A percentile compares a stretch with the other conserved stretches of the same genome.
Conservation (phyloP, 2,329 filamentous ascomycete species). For the Keithomyces neogunnii region DNA sequence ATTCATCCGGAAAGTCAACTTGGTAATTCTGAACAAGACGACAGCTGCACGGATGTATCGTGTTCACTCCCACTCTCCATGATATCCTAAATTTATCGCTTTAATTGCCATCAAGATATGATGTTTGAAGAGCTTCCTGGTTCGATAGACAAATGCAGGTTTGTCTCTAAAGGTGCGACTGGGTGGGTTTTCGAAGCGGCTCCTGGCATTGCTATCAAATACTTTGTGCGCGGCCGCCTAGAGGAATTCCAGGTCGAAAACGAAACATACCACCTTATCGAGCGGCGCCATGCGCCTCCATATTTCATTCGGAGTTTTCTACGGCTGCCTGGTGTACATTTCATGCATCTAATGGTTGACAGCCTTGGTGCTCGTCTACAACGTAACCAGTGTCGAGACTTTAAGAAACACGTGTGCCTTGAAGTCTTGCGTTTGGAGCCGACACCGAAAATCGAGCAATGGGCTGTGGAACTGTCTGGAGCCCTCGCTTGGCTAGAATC, state of each 20-base stretch:
- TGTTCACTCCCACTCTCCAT: neutral
- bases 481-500: slow-evolving; percentile 3
- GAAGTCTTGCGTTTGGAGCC: slow-evolving; percentile 3
- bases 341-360: slow-evolving; percentile 3
- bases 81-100: neutral
- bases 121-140: neutral
- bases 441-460: slow-evolving; percentile 2
- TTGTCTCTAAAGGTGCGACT: slow-evolving; percentile 1
- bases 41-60: too few species aligned
- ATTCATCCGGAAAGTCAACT: too few species aligned
- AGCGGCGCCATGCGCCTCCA: neutral
- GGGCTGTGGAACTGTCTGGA: neutral
- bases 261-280: slow-evolving; percentile 2
- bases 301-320: slow-evolving; percentile 2
- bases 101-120: slow-evolving; percentile 2
- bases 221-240: neutral
- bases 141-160: neutral
- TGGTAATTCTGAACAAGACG: too few species aligned
- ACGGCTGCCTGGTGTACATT: neutral
- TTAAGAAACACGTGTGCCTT: neutral
- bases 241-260: slow-evolving; percentile 1
- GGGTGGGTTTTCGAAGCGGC: slow-evolving; percentile 1
- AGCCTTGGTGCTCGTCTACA: slow-evolving; percentile 1
- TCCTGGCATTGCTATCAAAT: slow-evolving; percentile 4
- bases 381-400: neutral